Base-by-base conservation (phyloP, 2,329 filamentous ascomycete genomes). In the Cladorrhinum sp. region DNA sequence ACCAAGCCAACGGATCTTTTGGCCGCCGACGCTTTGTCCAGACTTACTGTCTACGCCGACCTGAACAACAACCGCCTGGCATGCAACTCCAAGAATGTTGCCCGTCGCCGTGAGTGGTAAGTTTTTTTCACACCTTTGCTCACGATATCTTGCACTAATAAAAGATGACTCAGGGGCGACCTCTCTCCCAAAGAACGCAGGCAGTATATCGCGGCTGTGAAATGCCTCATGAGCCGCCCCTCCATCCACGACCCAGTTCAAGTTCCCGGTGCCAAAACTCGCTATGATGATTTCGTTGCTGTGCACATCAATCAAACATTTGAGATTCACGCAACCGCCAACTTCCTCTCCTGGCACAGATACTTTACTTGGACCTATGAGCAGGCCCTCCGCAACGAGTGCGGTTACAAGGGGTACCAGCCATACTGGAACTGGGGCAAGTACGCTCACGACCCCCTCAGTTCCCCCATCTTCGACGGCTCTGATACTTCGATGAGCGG, bases 221-320 rank as follows among this genome's bases (percentile, higher is more conserved):
- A 77, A 45, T 82, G 80, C 57, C 66, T 82, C 18, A 73, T 76
- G 61, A 65, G 65, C 36, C 56, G 50, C 24, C 64, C 64, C 1
- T 58, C 61, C 1, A 48, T n/a, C n/a, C 49, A 54, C 2, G 38
- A 55, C 18, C 24, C 57, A 1, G 20, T n/a, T 22, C 20, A 52
- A 24, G 77, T 74, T 0, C 70, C 78, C 0, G 80, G 80, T 1
- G 78, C 75, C 3, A 74, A 73, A 61, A 76, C 73, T 2, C 62
- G 78, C 62, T 82, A 75, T 57, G 81, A 83, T 65, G 81, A 83
- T 62, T 83, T 77, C 52, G 73, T 81, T 2, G 79, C 76, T 6
- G 71, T 75, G 0, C 81, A 83, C 63, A 76, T 83, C 60, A 78
- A 80, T 58, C 74, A 78, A 63, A 81, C 80, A 1, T 62, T 73